Conservation (phyloP, 192 early-diverging fungal species). For the Backusella australiensis region DNA sequence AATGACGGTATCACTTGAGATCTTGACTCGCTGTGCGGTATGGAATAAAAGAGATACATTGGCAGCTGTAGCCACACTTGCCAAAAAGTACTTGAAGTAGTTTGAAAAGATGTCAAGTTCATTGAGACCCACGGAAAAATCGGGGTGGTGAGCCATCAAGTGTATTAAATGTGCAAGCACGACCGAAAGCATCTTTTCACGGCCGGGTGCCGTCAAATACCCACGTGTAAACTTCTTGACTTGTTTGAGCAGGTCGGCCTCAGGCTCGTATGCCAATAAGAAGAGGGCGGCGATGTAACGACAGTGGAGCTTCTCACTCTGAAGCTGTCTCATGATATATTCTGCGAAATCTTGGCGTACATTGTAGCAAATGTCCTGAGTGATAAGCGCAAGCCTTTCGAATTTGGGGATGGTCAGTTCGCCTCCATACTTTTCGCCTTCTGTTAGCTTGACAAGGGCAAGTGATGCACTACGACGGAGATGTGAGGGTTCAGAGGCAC, state of each 20-base stretch:
- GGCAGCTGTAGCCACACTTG: conserved; percentile 70
- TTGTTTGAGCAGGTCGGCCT: conserved; percentile 59
- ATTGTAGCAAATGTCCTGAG: conserved; percentile 77
- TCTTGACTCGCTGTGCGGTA: conserved; percentile 74
- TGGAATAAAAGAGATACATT: conserved; percentile 86
- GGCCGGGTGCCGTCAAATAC: not conserved
- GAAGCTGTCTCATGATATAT: conserved; percentile 71
- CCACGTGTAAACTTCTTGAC: conserved; percentile 17
- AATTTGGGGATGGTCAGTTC: conserved; percentile 56
- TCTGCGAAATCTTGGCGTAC: conserved; percentile 73
- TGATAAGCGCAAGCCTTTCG: conserved; percentile 56
- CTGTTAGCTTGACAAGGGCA: conserved; percentile 63
- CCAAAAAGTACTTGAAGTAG: conserved; percentile 88
- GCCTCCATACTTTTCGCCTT: conserved; percentile 43
- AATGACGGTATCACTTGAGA: conserved; percentile 55
- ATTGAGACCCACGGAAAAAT: conserved; percentile 54
- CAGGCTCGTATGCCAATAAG: conserved; percentile 87
- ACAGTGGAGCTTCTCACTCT: conserved; percentile 54
- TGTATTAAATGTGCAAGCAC: conserved; percentile 65
- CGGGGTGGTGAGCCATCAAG: conserved; percentile 82
- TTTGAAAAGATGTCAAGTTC: conserved; percentile 55
- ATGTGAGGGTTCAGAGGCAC: conserved; percentile 55
- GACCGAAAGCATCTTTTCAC: conserved; percentile 47
- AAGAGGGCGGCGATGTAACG: conserved; percentile 72
- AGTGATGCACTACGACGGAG: conserved; percentile 66